Base-by-base conservation (phyloP, 2,329 filamentous ascomycete species). In the Lasiodiplodia gonubiensis region DNA sequence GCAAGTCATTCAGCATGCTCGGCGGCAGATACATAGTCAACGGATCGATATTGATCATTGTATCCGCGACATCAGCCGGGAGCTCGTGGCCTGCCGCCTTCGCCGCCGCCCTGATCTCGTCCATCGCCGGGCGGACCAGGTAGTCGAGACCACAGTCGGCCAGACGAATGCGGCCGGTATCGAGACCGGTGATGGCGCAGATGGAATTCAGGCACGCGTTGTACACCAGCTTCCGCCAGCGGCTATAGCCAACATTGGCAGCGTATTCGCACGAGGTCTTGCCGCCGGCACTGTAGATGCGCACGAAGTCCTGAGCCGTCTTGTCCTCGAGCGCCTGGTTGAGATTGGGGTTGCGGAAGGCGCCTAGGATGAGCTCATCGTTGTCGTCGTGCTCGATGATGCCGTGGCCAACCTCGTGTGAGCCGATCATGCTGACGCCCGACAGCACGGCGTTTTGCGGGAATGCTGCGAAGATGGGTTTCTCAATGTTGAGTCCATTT, bases 401-500 rank as follows among this genome's bases (percentile, higher is more conserved):
- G 2, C 85, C 86, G 0, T 78, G 80, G 0, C 73, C 70, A 0
- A 72, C 76, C 70, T 89, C 85, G 4, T 82, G 81, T 2, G 84
- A 81, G 30, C 85, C 84, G 65, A 86, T 86, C 61, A 84, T 77
- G 2, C 81, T 82, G 10, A 89, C 80, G 4, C 85, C 85, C 3
- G 83, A 85, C 1, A 89, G 77, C 7, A 88, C 71, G 0, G 82
- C 74, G 68, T 86, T 88, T 3, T 73, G 68, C 0, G 86, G 86
- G 71, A 88, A 88, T 0, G 76, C 74, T 0, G 72, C 67, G 21
- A 85, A 72, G 23, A 89, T 72, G 0, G 86, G 85, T 51, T 80
- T 82, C 70, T 89, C 86, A 69, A 89, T 89, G 71, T 89, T 87
- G n/a, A 89, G 76, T 0, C 88, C 88, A 71, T 90, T 90, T 69